A percentile compares a stretch with the other conserved stretches of the same genome.
phyloP scores from a whole-genome alignment of 2,329 filamentous ascomycete species.

The Emmonsiellopsis sp. region DNA sequence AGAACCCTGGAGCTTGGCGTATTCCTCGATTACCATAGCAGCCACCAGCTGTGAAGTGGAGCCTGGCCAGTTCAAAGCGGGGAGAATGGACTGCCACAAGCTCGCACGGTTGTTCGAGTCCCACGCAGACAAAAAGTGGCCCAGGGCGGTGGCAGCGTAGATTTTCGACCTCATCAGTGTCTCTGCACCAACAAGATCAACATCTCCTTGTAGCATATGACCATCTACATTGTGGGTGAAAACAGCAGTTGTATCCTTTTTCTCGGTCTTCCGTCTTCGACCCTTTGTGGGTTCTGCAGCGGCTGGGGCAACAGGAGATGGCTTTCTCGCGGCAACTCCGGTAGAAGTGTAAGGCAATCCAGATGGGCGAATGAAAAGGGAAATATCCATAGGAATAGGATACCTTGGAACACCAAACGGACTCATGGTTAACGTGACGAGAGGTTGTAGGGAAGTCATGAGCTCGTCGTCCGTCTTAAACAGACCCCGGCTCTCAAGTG shows the following conservation, averaged over 20 bases:
- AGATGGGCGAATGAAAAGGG: constrained; percentile 86
- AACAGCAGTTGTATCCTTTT: constrained; percentile 59
- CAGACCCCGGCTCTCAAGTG: constrained; percentile 52
- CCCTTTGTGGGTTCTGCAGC: constrained; percentile 53
- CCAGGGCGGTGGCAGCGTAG: constrained; percentile 78
- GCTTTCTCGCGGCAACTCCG: constrained; percentile 25
- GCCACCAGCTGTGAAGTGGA: constrained; percentile 81
- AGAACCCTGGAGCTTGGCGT: constrained; percentile 50
- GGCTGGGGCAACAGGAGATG: constrained; percentile 31
- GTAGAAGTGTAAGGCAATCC: constrained; percentile 65
- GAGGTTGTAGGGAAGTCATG: constrained; percentile 62
- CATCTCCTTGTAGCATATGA: constrained; percentile 94
- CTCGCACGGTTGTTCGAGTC: constrained; percentile 46
- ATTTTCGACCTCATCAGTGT: constrained; percentile 81
- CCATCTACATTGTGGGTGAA: constrained; percentile 93
- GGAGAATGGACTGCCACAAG: constrained; percentile 58
- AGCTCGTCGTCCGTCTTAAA: constrained; percentile 65
- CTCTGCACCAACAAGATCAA: constrained; percentile 87
- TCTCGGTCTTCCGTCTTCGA: constrained; percentile 75
- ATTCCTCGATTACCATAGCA: constrained; percentile 80
- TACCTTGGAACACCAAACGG: constrained; percentile 87
- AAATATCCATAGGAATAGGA: constrained; percentile 83
- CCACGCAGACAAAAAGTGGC: constrained; percentile 69
- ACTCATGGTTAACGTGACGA: constrained; percentile 76
- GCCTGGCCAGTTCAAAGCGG: constrained; percentile 60